A percentile compares a stretch with the other conserved stretches of the same genome.
phyloP scores from a whole-genome alignment of 225 moss, liverwort and hornwort genomes.

The Anthoceros angustus region DNA sequence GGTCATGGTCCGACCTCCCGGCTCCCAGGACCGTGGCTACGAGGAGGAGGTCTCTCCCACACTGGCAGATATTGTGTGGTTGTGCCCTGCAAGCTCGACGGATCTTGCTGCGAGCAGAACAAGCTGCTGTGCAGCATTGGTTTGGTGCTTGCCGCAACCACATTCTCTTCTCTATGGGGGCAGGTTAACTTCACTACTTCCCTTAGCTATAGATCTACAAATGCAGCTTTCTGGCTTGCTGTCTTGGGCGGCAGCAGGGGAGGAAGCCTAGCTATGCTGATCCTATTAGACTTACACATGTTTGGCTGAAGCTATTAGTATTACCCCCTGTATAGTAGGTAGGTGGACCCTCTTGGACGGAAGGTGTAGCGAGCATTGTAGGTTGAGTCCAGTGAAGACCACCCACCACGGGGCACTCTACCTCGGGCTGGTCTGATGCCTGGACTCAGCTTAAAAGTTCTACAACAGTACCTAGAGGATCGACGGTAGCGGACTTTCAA shows the following conservation, averaged over 20 bases:
- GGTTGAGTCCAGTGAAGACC: not conserved
- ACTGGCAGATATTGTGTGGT: not conserved
- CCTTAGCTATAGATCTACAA: not conserved
- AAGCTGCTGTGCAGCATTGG: too few relatives aligned
- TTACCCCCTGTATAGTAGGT: not conserved
- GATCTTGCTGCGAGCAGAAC: not conserved
- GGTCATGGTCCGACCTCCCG: too few relatives aligned
- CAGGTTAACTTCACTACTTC: not conserved
- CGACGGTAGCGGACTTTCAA: not conserved
- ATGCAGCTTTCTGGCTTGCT: not conserved
- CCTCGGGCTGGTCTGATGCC: not conserved
- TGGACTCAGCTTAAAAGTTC: slow-evolving; percentile 3
- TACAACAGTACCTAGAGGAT: not conserved
- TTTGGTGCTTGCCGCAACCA: not conserved
- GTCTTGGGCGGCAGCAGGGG: not conserved
- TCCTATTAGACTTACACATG: not conserved
- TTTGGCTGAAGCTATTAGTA: not conserved
- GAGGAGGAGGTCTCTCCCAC: too few relatives aligned
- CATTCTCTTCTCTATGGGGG: not conserved
- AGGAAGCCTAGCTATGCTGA: not conserved
- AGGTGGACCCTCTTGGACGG: not conserved
- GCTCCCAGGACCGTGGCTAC: too few relatives aligned
- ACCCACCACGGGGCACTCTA: not conserved
- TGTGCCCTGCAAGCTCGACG: not conserved
- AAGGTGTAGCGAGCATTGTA: not conserved